These are phyloP conservation scores for Posidonia australis DNA, from an alignment of 106 monocot genomes.

Conservation along the genomic window DNA sequence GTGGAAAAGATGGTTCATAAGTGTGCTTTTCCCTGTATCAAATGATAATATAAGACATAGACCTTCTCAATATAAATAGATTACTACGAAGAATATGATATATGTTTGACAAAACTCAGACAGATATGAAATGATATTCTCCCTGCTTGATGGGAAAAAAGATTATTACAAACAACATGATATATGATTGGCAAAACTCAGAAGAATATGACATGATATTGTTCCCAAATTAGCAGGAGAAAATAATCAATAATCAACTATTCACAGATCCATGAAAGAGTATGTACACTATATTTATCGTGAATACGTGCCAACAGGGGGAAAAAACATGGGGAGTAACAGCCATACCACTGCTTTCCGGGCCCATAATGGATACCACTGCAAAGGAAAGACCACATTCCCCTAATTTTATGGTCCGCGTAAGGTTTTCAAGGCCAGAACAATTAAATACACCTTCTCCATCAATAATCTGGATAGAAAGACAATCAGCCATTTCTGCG, in stretches of 20 bases:
- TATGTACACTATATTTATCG: neutral
- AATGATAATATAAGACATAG: conserved; percentile 1
- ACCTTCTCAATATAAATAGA: neutral
- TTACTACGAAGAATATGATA: too few species aligned
- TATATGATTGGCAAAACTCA: too few species aligned
- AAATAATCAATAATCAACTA: neutral
- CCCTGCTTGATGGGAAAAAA: too few species aligned
- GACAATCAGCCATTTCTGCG: conserved; percentile 45
- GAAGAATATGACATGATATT: too few species aligned
- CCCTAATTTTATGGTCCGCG: conserved; percentile 33
- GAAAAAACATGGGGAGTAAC: neutral
- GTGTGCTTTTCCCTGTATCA: conserved; percentile 83
- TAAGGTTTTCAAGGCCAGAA: conserved; percentile 39
- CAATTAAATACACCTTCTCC: conserved; percentile 56
- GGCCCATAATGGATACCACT: conserved; percentile 77
- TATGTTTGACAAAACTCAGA: too few species aligned
- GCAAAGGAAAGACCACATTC: conserved; percentile 68
- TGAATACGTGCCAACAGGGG: neutral
- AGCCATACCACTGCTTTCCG: conserved; percentile 68
- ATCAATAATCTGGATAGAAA: conserved; percentile 55
- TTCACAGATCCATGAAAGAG: neutral
- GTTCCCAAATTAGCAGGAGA: neutral
- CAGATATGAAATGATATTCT: too few species aligned
- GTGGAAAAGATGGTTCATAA: conserved; percentile 79
- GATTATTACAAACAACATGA: too few species aligned